These are phyloP conservation scores for Hyphopichia buzzinii DNA, from an alignment of 1,139 yeast species.

Conservation along the genomic window DNA sequence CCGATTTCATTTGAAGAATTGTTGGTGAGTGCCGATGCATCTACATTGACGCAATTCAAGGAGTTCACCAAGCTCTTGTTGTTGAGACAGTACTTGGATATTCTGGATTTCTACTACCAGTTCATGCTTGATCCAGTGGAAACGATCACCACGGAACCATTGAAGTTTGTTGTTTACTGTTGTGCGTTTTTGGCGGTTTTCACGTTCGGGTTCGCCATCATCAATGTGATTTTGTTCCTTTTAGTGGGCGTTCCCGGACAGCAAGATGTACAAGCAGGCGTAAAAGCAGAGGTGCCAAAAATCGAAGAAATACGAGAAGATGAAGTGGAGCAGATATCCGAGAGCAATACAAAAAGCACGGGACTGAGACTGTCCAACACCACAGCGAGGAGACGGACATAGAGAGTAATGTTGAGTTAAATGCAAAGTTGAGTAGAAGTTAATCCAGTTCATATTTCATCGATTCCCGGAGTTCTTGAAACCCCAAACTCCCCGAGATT, in stretches of 20 bases:
- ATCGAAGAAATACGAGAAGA: constrained; percentile 3
- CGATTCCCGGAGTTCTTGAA: too few species aligned
- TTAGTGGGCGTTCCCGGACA: background rate
- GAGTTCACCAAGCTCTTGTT: constrained; percentile 20
- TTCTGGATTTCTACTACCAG: constrained; percentile 32
- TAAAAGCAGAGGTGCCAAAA: background rate
- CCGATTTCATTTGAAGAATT: constrained; percentile 41
- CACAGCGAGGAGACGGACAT: too few species aligned
- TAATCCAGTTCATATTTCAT: too few species aligned
- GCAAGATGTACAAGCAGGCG: too few species aligned
- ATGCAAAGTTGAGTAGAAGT: too few species aligned
- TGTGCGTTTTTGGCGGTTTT: constrained; percentile 36
- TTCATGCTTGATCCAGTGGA: constrained; percentile 42
- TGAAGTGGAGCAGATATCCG: too few species aligned
- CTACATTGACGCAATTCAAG: constrained; percentile 16
- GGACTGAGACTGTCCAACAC: too few species aligned
- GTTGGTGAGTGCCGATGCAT: constrained; percentile 23
- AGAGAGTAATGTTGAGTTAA: too few species aligned
- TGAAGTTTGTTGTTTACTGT: constrained; percentile 48
- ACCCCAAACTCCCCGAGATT: too few species aligned
- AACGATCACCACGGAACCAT: constrained; percentile 44
- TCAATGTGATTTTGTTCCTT: constrained; percentile 32
- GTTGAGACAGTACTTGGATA: constrained; percentile 22
- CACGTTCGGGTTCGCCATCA: constrained; percentile 40
- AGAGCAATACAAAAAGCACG: too few species aligned